phyloP scores from a whole-genome alignment of 2,329 filamentous ascomycete species.

The Fusarium pseudocircinatum region DNA sequence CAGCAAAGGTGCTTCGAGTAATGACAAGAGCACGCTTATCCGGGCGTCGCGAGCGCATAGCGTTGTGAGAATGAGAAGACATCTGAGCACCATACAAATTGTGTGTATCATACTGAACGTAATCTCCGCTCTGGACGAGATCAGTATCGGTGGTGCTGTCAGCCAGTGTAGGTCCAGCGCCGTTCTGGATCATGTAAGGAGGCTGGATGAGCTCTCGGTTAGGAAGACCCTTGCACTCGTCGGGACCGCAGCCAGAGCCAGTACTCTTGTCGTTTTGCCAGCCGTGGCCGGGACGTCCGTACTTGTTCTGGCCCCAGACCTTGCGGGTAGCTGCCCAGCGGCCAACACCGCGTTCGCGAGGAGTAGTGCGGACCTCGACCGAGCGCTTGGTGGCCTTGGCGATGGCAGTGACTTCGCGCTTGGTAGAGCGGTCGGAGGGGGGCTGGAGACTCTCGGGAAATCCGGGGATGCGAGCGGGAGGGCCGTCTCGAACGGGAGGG shows the following conservation, averaged over 20 bases:
- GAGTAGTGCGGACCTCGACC: not conserved
- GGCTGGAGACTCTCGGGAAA: conserved; percentile 40
- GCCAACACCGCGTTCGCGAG: conserved; percentile 11
- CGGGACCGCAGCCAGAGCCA: conserved; percentile 33
- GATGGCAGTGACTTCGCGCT: not conserved
- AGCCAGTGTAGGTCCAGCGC: conserved; percentile 36
- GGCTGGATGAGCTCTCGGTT: conserved; percentile 37
- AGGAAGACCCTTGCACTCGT: conserved; percentile 41
- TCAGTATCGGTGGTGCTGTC: conserved; percentile 40
- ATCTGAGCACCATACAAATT: conserved; percentile 83
- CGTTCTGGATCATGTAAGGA: conserved; percentile 42
- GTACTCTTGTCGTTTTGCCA: conserved; percentile 37
- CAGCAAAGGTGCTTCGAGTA: conserved; percentile 79
- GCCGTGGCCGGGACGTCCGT: not conserved
- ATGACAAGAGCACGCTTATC: conserved; percentile 74
- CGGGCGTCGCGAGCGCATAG: conserved; percentile 74
- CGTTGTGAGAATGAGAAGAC: conserved; percentile 69
- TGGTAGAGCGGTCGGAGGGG: conserved; percentile 6
- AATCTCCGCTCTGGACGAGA: conserved; percentile 33
- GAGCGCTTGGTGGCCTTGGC: not conserved
- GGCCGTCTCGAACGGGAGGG: conserved; percentile 64
- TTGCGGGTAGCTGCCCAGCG: conserved; percentile 19
- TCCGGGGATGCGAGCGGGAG: conserved; percentile 35
- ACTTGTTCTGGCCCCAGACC: conserved; percentile 26
- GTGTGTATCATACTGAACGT: conserved; percentile 67